Percentiles rank a stretch among this genome's conserved stretches.
These are phyloP conservation scores for Eimeria tenella DNA, from an alignment of 169 alveolate genomes.

Conservation along the genomic window DNA sequence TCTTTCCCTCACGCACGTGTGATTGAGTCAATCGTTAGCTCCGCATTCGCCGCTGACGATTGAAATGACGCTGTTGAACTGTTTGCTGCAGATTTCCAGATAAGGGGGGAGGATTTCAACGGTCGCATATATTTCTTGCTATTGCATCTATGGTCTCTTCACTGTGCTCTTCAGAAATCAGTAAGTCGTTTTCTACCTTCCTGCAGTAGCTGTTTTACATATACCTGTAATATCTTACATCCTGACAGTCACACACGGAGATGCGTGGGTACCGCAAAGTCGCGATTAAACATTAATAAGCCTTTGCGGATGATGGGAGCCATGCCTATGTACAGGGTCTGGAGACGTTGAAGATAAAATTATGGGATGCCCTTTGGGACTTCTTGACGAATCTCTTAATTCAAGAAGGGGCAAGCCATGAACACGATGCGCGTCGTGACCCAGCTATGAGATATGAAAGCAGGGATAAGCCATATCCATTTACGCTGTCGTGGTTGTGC, in stretches of 20 bases:
- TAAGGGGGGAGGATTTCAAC: slow-evolving; percentile 52
- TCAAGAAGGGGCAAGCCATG: slow-evolving; percentile 64
- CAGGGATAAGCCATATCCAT: too few species aligned
- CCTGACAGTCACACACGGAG: background rate
- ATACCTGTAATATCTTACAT: background rate
- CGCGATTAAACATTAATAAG: background rate
- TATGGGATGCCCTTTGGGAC: slow-evolving; percentile 78
- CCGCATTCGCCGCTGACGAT: background rate
- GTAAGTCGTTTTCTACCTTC: background rate
- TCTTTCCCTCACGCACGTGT: background rate
- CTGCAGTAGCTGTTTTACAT: background rate
- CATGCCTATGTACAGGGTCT: slow-evolving; percentile 15
- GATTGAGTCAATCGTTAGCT: background rate
- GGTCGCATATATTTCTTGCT: slow-evolving; percentile 70
- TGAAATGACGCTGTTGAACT: background rate
- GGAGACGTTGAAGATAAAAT: slow-evolving; percentile 49
- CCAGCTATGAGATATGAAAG: too few species aligned
- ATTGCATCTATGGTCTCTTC: slow-evolving; percentile 73
- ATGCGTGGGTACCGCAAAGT: background rate
- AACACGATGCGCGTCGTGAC: slow-evolving; percentile 12
- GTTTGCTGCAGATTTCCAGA: slow-evolving; percentile 67
- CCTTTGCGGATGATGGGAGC: background rate
- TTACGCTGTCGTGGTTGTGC: too few species aligned
- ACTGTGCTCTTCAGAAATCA: slow-evolving; percentile 55
- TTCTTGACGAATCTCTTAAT: slow-evolving; percentile 53